A percentile compares a stretch with the other conserved stretches of the same genome.
These are phyloP conservation scores for Monosporozyma siamensis DNA, from an alignment of 805 yeast species.

Conservation along the genomic window DNA sequence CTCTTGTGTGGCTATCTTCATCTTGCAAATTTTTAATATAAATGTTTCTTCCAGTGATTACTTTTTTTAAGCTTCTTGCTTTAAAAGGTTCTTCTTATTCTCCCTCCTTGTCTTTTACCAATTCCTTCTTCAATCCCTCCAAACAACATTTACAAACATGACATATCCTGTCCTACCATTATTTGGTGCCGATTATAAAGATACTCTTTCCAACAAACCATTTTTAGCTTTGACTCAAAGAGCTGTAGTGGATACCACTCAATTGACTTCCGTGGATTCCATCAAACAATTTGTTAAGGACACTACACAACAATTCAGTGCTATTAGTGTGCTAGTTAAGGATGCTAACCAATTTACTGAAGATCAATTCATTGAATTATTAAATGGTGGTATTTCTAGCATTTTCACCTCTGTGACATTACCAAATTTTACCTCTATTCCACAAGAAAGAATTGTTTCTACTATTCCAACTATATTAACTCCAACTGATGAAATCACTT, in stretches of 20 bases:
- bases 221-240: conserved; percentile 22
- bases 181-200: conserved; percentile 15
- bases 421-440: conserved; percentile 33
- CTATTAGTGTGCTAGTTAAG: conserved; percentile 23
- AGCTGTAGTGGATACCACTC: conserved; percentile 20
- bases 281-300: conserved; percentile 12
- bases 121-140: no score
- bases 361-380: conserved; percentile 42
- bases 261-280: conserved; percentile 12
- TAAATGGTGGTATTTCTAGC: conserved; percentile 52
- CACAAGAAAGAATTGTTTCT: conserved; percentile 37
- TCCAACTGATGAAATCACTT: conserved; percentile 11
- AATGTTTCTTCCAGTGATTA: no score
- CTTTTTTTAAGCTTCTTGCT: no score
- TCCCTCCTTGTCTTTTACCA: no score
- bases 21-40: no score
- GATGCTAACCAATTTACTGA: conserved; percentile 19
- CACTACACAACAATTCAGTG: conserved; percentile 10
- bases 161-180: conserved; percentile 35
- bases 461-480: neutral
- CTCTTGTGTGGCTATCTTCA: no score
- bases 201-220: conserved; percentile 11
- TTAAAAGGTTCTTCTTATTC: no score
- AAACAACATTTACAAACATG: no score
- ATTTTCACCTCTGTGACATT: conserved; percentile 27